Base-by-base conservation (phyloP, 2,329 filamentous ascomycete genomes). In the Furcasterigmium sp. region DNA sequence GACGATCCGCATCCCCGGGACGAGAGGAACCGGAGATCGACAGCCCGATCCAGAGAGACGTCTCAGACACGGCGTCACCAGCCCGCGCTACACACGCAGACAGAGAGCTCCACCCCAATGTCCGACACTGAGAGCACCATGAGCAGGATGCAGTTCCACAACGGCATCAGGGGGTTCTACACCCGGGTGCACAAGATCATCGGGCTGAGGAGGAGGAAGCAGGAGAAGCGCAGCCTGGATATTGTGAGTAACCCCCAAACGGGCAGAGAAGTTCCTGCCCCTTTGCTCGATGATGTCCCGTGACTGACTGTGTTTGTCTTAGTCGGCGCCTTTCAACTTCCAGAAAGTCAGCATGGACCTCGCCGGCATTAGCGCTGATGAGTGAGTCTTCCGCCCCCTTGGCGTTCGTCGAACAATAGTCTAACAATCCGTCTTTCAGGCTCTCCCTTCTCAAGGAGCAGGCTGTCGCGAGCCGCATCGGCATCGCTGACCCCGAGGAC, bases 311-410 rank as follows among this genome's bases (percentile, higher is more conserved):
- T 7, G 2, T 41, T 23, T 10, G n/a, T 19, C 35, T n/a, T 46
- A 81, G 78, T 80, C 76, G 39, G 70, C 70, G 9, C 78, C 78
- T 0, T 82, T 77, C 60, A 68, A 80, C 56, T 74, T 81, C 54
- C 73, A 75, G 55, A 71, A 70, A 45, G 75, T 78, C 54, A 61
- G 67, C n/a, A 64, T 73, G 32, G 61, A 60, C 35, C 61, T 82
- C 13, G 75, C 76, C 3, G 78, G 78, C 30, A 64, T 81, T 34
- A 74, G 73, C 37, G 68, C 78, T 50, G 75, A 80, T 51, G 76
- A 83, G 77, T 81, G 69, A 60, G 76, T 65, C 25, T 5, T 6
- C 30, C 32, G 34, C n/a, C n/a, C n/a, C 40, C 23, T 23, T n/a
- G 35, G 13, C 23, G 36, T 17, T 39, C 42, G 26, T 17, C 14